phyloP scores from a whole-genome alignment of 345 rosid genomes.

The Carallia brachiata region DNA sequence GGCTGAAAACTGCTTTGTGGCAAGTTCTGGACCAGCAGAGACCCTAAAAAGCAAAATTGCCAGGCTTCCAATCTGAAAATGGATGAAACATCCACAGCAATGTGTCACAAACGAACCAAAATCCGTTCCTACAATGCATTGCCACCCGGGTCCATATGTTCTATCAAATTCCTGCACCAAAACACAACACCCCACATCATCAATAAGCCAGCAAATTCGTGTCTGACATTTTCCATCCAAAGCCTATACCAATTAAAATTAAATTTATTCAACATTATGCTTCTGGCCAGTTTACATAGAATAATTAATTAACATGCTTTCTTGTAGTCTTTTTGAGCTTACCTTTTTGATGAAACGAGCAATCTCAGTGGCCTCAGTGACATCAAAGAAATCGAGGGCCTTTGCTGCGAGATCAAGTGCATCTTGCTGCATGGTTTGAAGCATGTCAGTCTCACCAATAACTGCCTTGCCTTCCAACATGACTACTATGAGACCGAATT shows the following conservation, averaged over 20 bases:
- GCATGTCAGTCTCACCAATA: conserved; percentile 78
- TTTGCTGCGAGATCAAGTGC: conserved; percentile 69
- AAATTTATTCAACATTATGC: neutral
- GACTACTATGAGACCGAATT: neutral
- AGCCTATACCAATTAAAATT: too few relatives aligned
- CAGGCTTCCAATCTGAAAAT: conserved; percentile 57
- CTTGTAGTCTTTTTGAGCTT: neutral
- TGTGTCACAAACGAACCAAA: conserved; percentile 72
- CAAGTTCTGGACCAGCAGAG: conserved; percentile 34
- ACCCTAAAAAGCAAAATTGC: conserved; percentile 65
- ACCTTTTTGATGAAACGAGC: conserved; percentile 83
- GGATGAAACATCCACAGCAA: conserved; percentile 53
- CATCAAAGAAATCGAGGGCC: conserved; percentile 78
- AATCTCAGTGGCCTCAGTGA: conserved; percentile 61
- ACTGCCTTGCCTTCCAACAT: conserved; percentile 92
- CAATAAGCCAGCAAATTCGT: neutral
- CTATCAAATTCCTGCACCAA: conserved; percentile 58
- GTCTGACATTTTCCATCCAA: neutral
- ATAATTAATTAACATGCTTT: too few relatives aligned
- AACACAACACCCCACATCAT: neutral
- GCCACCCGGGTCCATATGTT: conserved; percentile 56
- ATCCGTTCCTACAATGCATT: conserved; percentile 67
- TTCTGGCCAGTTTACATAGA: neutral
- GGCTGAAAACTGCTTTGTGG: conserved; percentile 19
- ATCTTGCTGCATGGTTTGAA: conserved; percentile 66